Base-by-base conservation (phyloP, 2,329 filamentous ascomycete species). In the Thielaviopsis populi region DNA sequence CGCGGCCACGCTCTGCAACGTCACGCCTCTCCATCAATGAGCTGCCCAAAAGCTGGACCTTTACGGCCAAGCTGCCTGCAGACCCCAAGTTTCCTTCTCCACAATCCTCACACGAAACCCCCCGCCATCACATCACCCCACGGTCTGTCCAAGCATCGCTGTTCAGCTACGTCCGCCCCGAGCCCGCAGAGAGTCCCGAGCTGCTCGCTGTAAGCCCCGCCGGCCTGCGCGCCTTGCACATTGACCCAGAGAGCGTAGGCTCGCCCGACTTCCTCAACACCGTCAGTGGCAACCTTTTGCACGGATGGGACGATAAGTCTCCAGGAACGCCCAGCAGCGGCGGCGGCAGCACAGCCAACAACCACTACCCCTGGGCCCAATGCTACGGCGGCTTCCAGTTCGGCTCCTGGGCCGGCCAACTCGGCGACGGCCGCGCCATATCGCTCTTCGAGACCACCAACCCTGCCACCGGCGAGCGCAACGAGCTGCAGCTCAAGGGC, bases 401-500 rank as follows among this genome's bases (percentile, higher is more conserved):
- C 72, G 94, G 94, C 5, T 84, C 88, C 68, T 99, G 92, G 92
- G 94, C 94, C 2, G 91, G 94, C 5, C 94, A 99, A 74, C 83
- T 99, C 0, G 94, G 94, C 50, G 94, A 99, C 72, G 94, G 94
- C 43, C 83, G 94, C 63, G 94, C 91, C 37, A 97, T 99, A 69
- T 95, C 89, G 42, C 79, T 99, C 1, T 97, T 97, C 70, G 94
- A 99, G 74, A 83, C 85, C 27, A 92, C 84, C 4, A 95, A 92
- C 71, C 84, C 87, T 0, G 71, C 73, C 1, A 88, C 87, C 0
- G 81, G 82, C n/a, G 79, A 76, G 42, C 82, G 89, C 30, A 96
- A 95, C 72, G 94, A 99, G 74, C 73, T 97, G 53, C 94, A 97
- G 74, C 79, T 99, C 66, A 99, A 99, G 74, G 94, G 94, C 27